phyloP scores from a whole-genome alignment of 1,139 yeast genomes.

The Sugiyamaella japonica region DNA sequence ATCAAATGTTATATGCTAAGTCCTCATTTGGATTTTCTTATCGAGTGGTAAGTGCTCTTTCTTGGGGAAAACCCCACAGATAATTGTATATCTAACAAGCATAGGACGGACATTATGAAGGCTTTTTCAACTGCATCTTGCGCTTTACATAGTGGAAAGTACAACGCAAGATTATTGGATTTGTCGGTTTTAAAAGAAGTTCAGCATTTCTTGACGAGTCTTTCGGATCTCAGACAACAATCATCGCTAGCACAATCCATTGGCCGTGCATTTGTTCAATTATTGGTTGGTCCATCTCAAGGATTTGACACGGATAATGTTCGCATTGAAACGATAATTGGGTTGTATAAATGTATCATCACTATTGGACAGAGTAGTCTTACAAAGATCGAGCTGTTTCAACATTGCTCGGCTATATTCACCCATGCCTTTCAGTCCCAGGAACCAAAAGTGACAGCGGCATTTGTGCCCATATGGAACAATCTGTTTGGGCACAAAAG shows the following conservation, averaged over 20 bases:
- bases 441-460: neutral
- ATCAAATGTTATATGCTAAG: conserved; percentile 1
- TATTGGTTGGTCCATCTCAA: conserved; percentile 1
- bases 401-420: conserved; percentile 8
- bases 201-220: neutral
- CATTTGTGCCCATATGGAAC: conserved; percentile 20
- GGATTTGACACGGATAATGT: neutral
- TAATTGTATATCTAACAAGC: neutral
- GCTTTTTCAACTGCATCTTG: conserved; percentile 5
- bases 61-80: neutral
- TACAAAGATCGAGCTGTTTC: conserved; percentile 1
- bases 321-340: neutral
- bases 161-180: neutral
- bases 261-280: neutral
- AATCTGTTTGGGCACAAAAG: conserved; percentile 14
- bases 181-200: neutral
- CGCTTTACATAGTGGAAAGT: neutral
- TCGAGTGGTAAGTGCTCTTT: neutral
- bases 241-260: neutral
- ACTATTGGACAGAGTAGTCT: conserved; percentile 1
- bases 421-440: conserved; percentile 6
- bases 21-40: neutral
- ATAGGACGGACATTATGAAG: neutral
- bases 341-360: conserved; percentile 1
- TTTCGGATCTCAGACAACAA: neutral